These are phyloP conservation scores for Entoloma clypeatum DNA, from an alignment of 1,284 basidiomycete genomes.

Conservation along the genomic window DNA sequence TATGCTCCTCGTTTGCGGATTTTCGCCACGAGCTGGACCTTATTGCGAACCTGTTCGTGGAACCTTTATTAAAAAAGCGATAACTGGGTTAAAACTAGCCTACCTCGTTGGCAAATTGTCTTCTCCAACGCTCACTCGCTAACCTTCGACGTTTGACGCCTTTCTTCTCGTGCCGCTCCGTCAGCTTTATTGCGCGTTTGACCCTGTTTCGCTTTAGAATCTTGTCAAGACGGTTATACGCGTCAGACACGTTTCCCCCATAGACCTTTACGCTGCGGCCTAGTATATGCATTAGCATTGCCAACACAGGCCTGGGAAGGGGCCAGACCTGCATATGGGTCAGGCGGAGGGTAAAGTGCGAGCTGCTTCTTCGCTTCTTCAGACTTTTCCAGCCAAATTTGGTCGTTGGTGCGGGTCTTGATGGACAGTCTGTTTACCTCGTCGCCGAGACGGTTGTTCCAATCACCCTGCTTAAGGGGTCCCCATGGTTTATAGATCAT, in stretches of 20 bases:
- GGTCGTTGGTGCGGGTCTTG: slow-evolving; percentile 22
- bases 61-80: slow-evolving; percentile 15
- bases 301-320: not conserved
- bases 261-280: slow-evolving; percentile 48
- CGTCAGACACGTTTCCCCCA: slow-evolving; percentile 35
- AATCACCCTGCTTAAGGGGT: not conserved
- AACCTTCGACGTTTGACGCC: slow-evolving; percentile 63
- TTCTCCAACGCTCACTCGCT: slow-evolving; percentile 62
- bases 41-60: slow-evolving; percentile 55
- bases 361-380: slow-evolving; percentile 22
- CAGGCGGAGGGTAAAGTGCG: slow-evolving; percentile 24
- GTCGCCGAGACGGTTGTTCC: slow-evolving; percentile 7
- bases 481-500: not conserved
- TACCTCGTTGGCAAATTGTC: slow-evolving; percentile 67
- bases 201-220: slow-evolving; percentile 59
- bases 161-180: slow-evolving; percentile 68
- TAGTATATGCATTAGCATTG: slow-evolving; percentile 20
- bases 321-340: slow-evolving; percentile 38
- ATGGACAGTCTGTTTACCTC: not conserved
- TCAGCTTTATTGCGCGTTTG: slow-evolving; percentile 42
- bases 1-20: slow-evolving; percentile 52
- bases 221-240: slow-evolving; percentile 47
- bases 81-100: slow-evolving; percentile 11
- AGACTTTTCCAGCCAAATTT: slow-evolving; percentile 40
- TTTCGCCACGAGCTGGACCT: slow-evolving; percentile 52